Percentiles rank a stretch among this genome's conserved stretches.
phyloP scores from a whole-genome alignment of 1,284 basidiomycete genomes.

The Ganoderma lucidum region DNA sequence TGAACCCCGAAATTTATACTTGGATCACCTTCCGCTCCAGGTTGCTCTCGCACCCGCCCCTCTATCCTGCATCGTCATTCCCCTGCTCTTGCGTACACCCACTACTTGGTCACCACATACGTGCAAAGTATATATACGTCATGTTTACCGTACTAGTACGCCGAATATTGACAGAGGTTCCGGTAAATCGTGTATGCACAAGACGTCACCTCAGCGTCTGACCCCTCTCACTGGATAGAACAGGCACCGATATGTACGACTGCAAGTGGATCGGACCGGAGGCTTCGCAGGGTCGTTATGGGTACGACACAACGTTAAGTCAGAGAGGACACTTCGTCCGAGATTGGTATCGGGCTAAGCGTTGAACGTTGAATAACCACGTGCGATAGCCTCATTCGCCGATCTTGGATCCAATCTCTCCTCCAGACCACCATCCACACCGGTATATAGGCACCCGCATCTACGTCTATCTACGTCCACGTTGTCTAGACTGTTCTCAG shows the following conservation, averaged over 20 bases:
- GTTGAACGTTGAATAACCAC: conserved; percentile 1
- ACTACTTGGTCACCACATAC: not conserved
- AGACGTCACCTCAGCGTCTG: too few species aligned
- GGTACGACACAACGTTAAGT: not conserved
- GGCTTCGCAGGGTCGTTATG: too few species aligned
- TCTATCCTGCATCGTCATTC: not conserved
- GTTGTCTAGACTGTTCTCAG: not conserved
- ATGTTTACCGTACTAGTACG: conserved; percentile 2
- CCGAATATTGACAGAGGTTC: not conserved
- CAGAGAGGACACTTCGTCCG: not conserved
- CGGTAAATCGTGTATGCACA: conserved; percentile 2
- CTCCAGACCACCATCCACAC: not conserved
- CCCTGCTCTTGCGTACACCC: not conserved
- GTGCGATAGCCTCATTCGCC: not conserved
- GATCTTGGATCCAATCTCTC: conserved; percentile 6
- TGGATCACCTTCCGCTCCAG: not conserved
- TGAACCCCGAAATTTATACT: not conserved
- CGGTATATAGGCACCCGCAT: too few species aligned
- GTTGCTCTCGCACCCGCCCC: not conserved
- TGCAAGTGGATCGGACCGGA: too few species aligned
- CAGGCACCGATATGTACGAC: too few species aligned
- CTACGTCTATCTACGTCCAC: not conserved
- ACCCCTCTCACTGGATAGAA: too few species aligned
- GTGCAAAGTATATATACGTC: not conserved
- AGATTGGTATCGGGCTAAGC: conserved; percentile 6